Evolutionary conservation across 2,329 filamentous ascomycete species (phyloP), one percentile per base, ranked within the genome.

Genomic region (Aspergillus pseudoterreus): DNA sequence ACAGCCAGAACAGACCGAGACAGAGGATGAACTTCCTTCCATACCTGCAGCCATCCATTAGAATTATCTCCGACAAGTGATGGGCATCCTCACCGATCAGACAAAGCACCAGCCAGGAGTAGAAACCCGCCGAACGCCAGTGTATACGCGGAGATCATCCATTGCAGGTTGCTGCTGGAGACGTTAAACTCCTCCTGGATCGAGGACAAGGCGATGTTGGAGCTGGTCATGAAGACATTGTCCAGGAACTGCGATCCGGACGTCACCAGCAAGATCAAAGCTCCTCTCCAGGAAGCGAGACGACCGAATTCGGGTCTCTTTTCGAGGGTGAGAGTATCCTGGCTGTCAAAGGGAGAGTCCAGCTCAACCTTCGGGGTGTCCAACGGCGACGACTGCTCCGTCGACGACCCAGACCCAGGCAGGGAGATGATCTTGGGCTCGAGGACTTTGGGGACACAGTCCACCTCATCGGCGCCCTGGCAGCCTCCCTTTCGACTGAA

Each of bases 221-320:
- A 64, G 24, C 69, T 68, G 1, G 70, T 73, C 70, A 75, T 75
- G 54, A 74, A 75, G 14, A 75, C 69, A 53, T 75, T 75, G 47
- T 75, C 72, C 43, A 75, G 66, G 35, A 75, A 65, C 44, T 75
- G 73, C 6, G 72, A 71, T 42, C 72, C 72, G 24, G 71, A 73
- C 3, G 73, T 75, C 17, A 70, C 67, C 17, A 73, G 50, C 30
- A 75, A 57, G 22, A 75, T 68, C 53, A 72, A 52, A 6, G 61
- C 60, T 1, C 73, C 73, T 39, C 69, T 64, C 68, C 71, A 71
- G 10, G 71, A 74, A 3, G 50, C 60, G 11, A 74, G 58, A 1
- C 61, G 66, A 15, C 70, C 70, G 24, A 71, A 62, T 36, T 71
- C 66, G 19, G 65, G 64, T 21, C 49, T 47, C 14, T 50, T 61